Conservation (phyloP, 371 early-diverging fungal genomes). For the Catenaria anguillulae region DNA sequence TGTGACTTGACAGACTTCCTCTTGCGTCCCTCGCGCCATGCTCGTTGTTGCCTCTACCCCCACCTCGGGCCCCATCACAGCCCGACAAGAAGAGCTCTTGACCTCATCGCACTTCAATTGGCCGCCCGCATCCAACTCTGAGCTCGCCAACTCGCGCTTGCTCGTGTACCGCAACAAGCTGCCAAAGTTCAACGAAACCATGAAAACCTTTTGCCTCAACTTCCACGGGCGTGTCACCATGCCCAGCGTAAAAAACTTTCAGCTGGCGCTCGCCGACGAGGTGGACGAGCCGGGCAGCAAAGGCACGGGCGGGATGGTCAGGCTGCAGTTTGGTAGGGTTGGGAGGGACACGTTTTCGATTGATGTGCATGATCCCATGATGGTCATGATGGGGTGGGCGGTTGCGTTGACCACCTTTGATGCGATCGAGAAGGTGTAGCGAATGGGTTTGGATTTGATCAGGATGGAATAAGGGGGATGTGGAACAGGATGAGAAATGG, state of each 20-base stretch:
- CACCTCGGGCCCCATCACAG: not conserved
- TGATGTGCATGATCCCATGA: conserved; percentile 48
- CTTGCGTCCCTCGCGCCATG: not conserved
- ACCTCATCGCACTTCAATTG: not conserved
- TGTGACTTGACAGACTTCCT: not conserved
- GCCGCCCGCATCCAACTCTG: conserved; percentile 8
- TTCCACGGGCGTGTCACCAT: conserved; percentile 54
- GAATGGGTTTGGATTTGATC: no score
- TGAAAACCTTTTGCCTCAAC: conserved; percentile 48
- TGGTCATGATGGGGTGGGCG: conserved; percentile 45
- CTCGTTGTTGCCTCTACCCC: not conserved
- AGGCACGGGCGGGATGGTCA: conserved; percentile 14
- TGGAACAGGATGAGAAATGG: no score
- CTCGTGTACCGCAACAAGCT: conserved; percentile 34
- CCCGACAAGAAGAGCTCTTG: not conserved
- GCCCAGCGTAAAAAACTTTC: conserved; percentile 54
- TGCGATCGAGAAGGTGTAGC: conserved; percentile 17
- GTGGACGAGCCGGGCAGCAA: conserved; percentile 9
- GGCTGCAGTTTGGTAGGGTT: conserved; percentile 53
- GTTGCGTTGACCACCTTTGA: conserved; percentile 48
- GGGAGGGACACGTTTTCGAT: conserved; percentile 39
- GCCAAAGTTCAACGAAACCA: conserved; percentile 44
- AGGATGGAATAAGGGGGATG: no score
- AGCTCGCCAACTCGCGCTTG: conserved; percentile 17
- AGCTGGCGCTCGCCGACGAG: conserved; percentile 25